Percentiles rank a stretch among this genome's conserved stretches.
Evolutionary conservation across 1,284 basidiomycete genomes (phyloP).

Genomic region (Boletus sp.): DNA sequence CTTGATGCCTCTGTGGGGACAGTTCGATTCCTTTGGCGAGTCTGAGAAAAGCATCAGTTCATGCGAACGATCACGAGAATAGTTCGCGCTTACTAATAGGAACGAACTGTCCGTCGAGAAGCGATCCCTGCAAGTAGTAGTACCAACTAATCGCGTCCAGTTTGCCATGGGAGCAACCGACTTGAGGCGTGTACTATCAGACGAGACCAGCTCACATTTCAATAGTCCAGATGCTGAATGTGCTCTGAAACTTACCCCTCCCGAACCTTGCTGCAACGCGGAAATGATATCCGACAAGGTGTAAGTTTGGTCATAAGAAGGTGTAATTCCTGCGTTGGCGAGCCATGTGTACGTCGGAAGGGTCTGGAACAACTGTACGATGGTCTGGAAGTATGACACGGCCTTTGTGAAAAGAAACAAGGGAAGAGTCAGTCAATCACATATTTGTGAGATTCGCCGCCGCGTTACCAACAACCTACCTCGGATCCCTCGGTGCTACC

Average conservation of each 20-base stretch:
- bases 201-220: not conserved
- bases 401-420: too few species aligned
- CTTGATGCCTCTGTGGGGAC: constrained; percentile 10
- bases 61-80: not conserved
- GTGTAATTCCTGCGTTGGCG: constrained; percentile 62
- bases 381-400: constrained; percentile 66
- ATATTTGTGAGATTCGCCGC: not conserved
- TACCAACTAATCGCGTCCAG: constrained; percentile 62
- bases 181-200: constrained; percentile 50
- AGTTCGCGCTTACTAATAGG: constrained; percentile 45
- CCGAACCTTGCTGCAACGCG: constrained; percentile 53
- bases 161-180: constrained; percentile 49
- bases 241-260: constrained; percentile 30
- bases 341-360: constrained; percentile 70
- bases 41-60: constrained; percentile 35
- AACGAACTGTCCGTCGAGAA: constrained; percentile 61
- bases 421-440: not conserved
- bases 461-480: constrained; percentile 28
- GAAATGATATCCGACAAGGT: constrained; percentile 54
- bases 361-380: constrained; percentile 61
- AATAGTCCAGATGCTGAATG: not conserved
- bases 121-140: constrained; percentile 62
- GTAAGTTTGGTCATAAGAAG: constrained; percentile 52
- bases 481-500: constrained; percentile 60
- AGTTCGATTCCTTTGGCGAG: constrained; percentile 38